Percentiles rank a stretch among this genome's conserved stretches.
phyloP scores from a whole-genome alignment of 345 rosid genomes.

The Populus deltoides region DNA sequence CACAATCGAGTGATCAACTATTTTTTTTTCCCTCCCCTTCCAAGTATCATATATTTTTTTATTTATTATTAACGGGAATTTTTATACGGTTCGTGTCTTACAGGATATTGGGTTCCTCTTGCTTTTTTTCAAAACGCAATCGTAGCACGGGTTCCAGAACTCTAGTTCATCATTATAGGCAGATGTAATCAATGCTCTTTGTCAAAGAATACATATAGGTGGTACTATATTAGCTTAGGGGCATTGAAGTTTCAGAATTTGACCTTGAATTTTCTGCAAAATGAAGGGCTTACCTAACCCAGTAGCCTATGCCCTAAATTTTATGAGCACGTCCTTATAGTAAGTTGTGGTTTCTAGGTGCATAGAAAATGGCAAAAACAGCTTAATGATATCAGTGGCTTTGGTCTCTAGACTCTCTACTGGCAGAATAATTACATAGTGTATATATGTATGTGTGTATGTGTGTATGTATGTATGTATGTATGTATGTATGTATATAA shows the following conservation, averaged over 20 bases:
- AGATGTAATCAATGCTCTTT: background rate
- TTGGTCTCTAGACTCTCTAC: background rate
- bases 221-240: too few relatives aligned
- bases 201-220: background rate
- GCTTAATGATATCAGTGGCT: background rate
- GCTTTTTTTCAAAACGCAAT: too few relatives aligned
- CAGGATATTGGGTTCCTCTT: too few relatives aligned
- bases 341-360: background rate
- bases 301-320: background rate
- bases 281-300: background rate
- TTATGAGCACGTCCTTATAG: conserved; percentile 6
- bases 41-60: too few relatives aligned
- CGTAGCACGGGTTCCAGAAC: too few relatives aligned
- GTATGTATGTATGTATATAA: background rate
- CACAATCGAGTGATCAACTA: fast-evolving
- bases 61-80: too few relatives aligned
- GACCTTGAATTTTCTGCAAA: background rate
- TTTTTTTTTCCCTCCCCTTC: too few relatives aligned
- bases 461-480: background rate
- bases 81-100: too few relatives aligned
- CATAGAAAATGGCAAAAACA: background rate
- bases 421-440: background rate
- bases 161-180: background rate
- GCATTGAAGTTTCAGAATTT: too few relatives aligned
- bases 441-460: too few relatives aligned